Evolutionary conservation across 768 basidiomycete species (phyloP).

Genomic region (Boletus subcaerulescens): DNA sequence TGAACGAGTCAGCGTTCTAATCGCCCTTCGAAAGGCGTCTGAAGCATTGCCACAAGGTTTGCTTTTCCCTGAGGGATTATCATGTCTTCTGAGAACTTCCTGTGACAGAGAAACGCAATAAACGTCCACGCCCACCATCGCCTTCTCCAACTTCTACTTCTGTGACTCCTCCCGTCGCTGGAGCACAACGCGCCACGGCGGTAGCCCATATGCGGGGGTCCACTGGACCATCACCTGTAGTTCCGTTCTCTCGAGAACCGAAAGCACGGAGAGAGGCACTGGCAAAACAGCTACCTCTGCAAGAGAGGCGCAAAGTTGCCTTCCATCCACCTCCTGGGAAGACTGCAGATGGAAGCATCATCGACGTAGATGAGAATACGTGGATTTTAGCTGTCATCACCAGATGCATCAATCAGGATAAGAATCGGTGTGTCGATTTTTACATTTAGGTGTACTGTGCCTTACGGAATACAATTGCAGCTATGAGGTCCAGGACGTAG

Average conservation of each 20-base stretch:
- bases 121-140: slow-evolving; percentile 70
- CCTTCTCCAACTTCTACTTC: slow-evolving; percentile 57
- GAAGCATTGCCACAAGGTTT: slow-evolving; percentile 59
- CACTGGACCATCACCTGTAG: slow-evolving; percentile 49
- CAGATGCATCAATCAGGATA: slow-evolving; percentile 67
- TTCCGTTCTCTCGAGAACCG: slow-evolving; percentile 60
- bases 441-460: not conserved
- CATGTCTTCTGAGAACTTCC: not conserved
- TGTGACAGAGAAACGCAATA: slow-evolving; percentile 65
- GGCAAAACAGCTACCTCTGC: slow-evolving; percentile 61
- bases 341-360: slow-evolving; percentile 46
- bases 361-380: slow-evolving; percentile 45
- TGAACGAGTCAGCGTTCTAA: slow-evolving; percentile 65
- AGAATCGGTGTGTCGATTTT: slow-evolving; percentile 50
- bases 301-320: slow-evolving; percentile 74
- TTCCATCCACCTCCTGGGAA: slow-evolving; percentile 70
- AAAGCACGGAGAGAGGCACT: slow-evolving; percentile 65
- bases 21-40: slow-evolving; percentile 70
- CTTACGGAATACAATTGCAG: slow-evolving; percentile 33
- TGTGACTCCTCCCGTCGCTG: slow-evolving; percentile 26
- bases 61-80: not conserved
- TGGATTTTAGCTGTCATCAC: slow-evolving; percentile 84
- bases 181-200: slow-evolving; percentile 14
- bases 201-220: slow-evolving; percentile 45
- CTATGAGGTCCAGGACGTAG: slow-evolving; percentile 84